Evolutionary conservation across 768 basidiomycete species (phyloP), one percentile per base, ranked within the genome.

Genomic region (Neoboletus brunneissimus): DNA sequence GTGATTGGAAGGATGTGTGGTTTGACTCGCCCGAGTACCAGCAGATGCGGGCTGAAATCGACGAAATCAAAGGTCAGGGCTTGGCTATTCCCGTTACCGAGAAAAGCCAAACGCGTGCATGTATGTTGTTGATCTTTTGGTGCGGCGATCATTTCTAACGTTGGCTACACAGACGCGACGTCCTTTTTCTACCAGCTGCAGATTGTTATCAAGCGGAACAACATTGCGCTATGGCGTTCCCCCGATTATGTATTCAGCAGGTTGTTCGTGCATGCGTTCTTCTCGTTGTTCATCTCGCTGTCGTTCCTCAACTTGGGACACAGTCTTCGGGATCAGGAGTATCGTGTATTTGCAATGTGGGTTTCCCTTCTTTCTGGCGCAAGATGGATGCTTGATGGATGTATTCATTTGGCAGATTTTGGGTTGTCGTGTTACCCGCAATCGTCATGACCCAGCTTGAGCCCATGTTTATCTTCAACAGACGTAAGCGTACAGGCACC

Each of bases 1-100:
- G 84, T 32, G 93, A 96, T 64, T 96, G 94, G 94, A 85, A 85
- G 53, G 84, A 91, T 58, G 76, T 92, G 48, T 96, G 94, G 94
- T 71, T 82, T 18, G 83, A 88, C 37, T 91, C 88, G 5, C 76
- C 82, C 0, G 88, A 94, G 71, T 79, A 64, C 53, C 55, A 70
- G 44, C 62, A 60, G 25, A 76, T 78, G 31, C 73, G 69, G 23
- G 63, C 62, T 27, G 79, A 84, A 55, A 83, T 85, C 31, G 62
- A 67, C 9, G 61, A 59, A 4, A 80, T 85, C 65, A 83, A 83
- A 63, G 57, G 61, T 13, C 75, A 76, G 22, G 81, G 79, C 1
- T 71, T 84, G 27, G 70, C 79, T 10, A 67, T 68, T 38, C 77
- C 79, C 1, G 71, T 73, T 9, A 58, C 75, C 11, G 73, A 75